These are phyloP conservation scores for Penicillium hesseltinei DNA, from an alignment of 2,329 filamentous ascomycete genomes.

Conservation along the genomic window DNA sequence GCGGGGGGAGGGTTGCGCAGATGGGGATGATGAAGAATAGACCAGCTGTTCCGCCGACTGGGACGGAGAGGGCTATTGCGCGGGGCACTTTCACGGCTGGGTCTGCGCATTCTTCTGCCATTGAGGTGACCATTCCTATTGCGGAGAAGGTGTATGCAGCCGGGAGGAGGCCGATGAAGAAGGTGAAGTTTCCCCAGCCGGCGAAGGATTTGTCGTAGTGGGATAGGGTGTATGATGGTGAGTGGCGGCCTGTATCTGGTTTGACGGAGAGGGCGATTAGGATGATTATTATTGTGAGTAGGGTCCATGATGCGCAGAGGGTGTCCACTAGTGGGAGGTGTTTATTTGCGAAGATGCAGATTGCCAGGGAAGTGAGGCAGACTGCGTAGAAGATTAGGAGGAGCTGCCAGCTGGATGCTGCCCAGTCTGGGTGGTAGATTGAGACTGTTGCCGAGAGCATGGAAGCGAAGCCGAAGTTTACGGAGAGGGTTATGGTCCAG, in stretches of 20 bases:
- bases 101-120: constrained; percentile 59
- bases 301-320: constrained; percentile 56
- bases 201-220: constrained; percentile 57
- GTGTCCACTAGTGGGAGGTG: constrained; percentile 65
- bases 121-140: constrained; percentile 61
- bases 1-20: constrained; percentile 32
- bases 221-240: constrained; percentile 52
- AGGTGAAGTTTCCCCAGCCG: constrained; percentile 60
- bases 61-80: constrained; percentile 53
- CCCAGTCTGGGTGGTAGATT: constrained; percentile 56
- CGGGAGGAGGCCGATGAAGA: constrained; percentile 62
- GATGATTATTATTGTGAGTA: constrained; percentile 56
- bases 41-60: constrained; percentile 53
- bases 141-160: constrained; percentile 59
- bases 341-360: constrained; percentile 66
- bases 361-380: constrained; percentile 62
- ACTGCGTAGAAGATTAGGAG: constrained; percentile 70
- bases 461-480: constrained; percentile 57
- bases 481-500: constrained; percentile 54
- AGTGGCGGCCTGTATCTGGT: constrained; percentile 55
- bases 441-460: constrained; percentile 53
- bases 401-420: constrained; percentile 61
- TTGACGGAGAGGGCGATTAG: constrained; percentile 57
- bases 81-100: constrained; percentile 53
- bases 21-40: constrained; percentile 58